Percentiles rank a stretch among this genome's conserved stretches.
Conservation (phyloP, 2,329 filamentous ascomycete genomes). For the Alternaria infectoria region DNA sequence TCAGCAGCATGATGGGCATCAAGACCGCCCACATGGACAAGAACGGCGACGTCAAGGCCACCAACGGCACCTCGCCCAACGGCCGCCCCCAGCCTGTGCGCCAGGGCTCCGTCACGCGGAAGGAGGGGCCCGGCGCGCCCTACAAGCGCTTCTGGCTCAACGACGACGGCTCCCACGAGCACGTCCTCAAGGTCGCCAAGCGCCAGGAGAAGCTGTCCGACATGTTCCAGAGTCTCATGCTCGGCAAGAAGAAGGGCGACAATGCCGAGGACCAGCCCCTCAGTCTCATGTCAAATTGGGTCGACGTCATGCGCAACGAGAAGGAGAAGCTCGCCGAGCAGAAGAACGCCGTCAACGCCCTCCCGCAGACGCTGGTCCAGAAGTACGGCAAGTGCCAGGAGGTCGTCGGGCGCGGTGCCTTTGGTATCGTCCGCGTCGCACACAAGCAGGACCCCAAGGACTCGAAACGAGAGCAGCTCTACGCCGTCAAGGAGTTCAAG, state of each 20-base stretch:
- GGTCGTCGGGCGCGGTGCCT: conserved; percentile 92
- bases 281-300: conserved; percentile 94
- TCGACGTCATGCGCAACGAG: conserved; percentile 88
- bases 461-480: conserved; percentile 80
- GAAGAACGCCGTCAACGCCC: conserved; percentile 77
- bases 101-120: conserved; percentile 41
- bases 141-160: conserved; percentile 63
- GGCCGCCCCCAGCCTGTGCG: conserved; percentile 39
- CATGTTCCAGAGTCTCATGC: conserved; percentile 84
- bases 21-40: conserved; percentile 35
- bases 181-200: conserved; percentile 86
- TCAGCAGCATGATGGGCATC: conserved; percentile 50
- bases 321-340: conserved; percentile 77
- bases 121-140: conserved; percentile 29
- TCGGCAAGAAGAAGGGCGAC: conserved; percentile 79
- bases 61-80: conserved; percentile 34
- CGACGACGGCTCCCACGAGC: conserved; percentile 77
- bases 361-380: conserved; percentile 81
- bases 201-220: conserved; percentile 94
- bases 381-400: conserved; percentile 99
- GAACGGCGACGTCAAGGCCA: conserved; percentile 35
- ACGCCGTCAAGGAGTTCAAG: conserved; percentile 97
- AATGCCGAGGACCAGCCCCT: conserved; percentile 76
- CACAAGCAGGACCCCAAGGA: conserved; percentile 91
- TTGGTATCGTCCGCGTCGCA: conserved; percentile 95